Evolutionary conservation across 345 rosid genomes (phyloP).

Genomic region (Boechera retrofracta): DNA sequence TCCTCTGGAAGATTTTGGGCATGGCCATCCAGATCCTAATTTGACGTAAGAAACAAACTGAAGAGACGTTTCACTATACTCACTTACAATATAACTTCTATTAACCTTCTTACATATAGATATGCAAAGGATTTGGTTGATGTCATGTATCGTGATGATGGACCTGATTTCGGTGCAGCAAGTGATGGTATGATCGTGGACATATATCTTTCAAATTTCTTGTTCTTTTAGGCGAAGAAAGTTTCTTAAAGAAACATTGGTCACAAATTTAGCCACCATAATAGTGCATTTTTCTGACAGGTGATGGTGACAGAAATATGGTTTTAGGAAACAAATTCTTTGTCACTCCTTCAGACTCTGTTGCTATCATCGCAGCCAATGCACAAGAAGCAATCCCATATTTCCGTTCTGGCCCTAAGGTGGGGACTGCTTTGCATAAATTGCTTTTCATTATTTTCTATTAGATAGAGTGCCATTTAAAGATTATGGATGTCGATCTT

Average conservation of each 20-base stretch:
- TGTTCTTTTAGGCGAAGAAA: not conserved
- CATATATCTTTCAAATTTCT: slow-evolving; percentile 18
- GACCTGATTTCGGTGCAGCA: slow-evolving; percentile 96
- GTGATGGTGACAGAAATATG: slow-evolving; percentile 98
- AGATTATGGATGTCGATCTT: slow-evolving; percentile 24
- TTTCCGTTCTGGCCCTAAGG: slow-evolving; percentile 80
- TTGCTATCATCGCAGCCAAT: slow-evolving; percentile 92
- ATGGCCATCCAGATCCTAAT: slow-evolving; percentile 98
- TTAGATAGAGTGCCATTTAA: not conserved
- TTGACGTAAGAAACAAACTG: slow-evolving; percentile 69
- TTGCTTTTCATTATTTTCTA: not conserved
- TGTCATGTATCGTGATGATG: slow-evolving; percentile 74
- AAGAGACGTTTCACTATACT: slow-evolving; percentile 18
- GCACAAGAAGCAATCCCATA: slow-evolving; percentile 88
- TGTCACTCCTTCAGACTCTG: slow-evolving; percentile 94
- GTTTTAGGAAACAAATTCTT: slow-evolving; percentile 82
- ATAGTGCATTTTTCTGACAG: slow-evolving; percentile 49
- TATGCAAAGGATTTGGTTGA: slow-evolving; percentile 93
- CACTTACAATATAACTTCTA: slow-evolving; percentile 27
- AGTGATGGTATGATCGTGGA: slow-evolving; percentile 76
- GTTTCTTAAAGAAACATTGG: not conserved
- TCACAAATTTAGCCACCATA: slow-evolving; percentile 2
- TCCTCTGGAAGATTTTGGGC: slow-evolving; percentile 94
- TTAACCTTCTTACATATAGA: slow-evolving; percentile 51
- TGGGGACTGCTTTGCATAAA: slow-evolving; percentile 39